A percentile compares a stretch with the other conserved stretches of the same genome.
phyloP scores from a whole-genome alignment of 2,329 filamentous ascomycete genomes.

The Hypoxylon sp. region DNA sequence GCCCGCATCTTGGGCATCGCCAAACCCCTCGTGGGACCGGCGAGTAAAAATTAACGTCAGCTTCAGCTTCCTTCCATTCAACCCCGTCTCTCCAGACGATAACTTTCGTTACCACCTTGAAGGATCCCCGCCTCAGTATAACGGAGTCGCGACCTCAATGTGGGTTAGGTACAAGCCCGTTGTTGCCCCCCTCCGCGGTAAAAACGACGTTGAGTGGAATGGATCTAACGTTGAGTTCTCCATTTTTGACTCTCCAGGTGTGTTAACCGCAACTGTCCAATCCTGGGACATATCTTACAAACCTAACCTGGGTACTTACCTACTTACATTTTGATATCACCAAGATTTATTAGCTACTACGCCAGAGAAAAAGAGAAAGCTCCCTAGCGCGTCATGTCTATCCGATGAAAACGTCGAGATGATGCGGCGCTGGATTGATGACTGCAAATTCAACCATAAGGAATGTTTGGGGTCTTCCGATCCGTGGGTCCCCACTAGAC shows the following conservation, averaged over 20 bases:
- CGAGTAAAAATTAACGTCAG: neutral
- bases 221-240: constrained; percentile 26
- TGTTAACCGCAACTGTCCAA: constrained; percentile 2
- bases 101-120: constrained; percentile 7
- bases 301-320: neutral
- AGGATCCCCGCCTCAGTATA: constrained; percentile 14
- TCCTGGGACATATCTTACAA: neutral
- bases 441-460: constrained; percentile 26
- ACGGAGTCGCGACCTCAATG: constrained; percentile 31
- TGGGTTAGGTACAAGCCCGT: constrained; percentile 15
- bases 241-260: constrained; percentile 40
- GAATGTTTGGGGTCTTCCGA: constrained; percentile 18
- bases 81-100: neutral
- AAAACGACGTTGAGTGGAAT: constrained; percentile 22
- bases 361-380: constrained; percentile 21
- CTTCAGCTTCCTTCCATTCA: constrained; percentile 9
- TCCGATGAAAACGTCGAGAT: constrained; percentile 33
- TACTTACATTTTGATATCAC: neutral
- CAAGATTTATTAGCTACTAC: constrained; percentile 18
- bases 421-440: constrained; percentile 36
- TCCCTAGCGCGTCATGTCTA: constrained; percentile 15
- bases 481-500: constrained; percentile 36
- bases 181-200: constrained; percentile 8
- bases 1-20: constrained; percentile 2
- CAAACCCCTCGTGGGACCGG: neutral